Percentiles rank a stretch among this genome's conserved stretches.
These are phyloP conservation scores for Bidens hawaiensis DNA, from an alignment of 140 eudicot genomes.

Conservation along the genomic window DNA sequence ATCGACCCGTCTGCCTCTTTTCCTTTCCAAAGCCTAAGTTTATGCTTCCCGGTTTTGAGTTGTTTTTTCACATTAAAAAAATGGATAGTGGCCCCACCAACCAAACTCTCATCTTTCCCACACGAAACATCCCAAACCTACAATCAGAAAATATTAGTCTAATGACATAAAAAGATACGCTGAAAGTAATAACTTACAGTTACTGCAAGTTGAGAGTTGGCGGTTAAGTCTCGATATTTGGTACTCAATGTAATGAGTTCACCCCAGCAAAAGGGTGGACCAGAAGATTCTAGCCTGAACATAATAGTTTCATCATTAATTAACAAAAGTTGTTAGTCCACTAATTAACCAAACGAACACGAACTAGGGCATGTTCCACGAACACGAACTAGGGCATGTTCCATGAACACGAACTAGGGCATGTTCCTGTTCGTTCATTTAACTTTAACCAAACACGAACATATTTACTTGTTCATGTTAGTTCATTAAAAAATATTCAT, in stretches of 20 bases:
- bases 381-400: no score
- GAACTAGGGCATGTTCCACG: no score
- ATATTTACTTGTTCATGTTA: no score
- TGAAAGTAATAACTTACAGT: conserved; percentile 52
- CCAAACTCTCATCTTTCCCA: conserved; percentile 77
- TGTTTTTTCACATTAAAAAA: conserved; percentile 88
- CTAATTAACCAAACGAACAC: no score
- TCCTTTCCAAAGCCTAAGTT: conserved; percentile 94
- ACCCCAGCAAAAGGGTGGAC: conserved; percentile 90
- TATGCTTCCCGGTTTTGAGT: conserved; percentile 90
- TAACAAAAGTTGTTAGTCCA: neutral
- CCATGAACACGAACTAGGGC: no score
- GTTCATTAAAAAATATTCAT: no score
- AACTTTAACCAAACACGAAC: no score
- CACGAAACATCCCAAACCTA: conserved; percentile 98
- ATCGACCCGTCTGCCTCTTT: conserved; percentile 95
- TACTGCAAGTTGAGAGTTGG: conserved; percentile 76
- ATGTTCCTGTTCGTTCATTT: no score
- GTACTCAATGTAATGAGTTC: conserved; percentile 88
- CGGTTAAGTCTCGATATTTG: conserved; percentile 89
- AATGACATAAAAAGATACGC: neutral
- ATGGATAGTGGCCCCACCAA: conserved; percentile 96
- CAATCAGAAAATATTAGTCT: neutral
- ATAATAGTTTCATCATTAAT: conserved; percentile 14
- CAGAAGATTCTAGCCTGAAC: conserved; percentile 74